Evolutionary conservation across 331 rosid genomes (phyloP), one percentile per base, ranked within the genome.

Genomic region (Ulmus americana): DNA sequence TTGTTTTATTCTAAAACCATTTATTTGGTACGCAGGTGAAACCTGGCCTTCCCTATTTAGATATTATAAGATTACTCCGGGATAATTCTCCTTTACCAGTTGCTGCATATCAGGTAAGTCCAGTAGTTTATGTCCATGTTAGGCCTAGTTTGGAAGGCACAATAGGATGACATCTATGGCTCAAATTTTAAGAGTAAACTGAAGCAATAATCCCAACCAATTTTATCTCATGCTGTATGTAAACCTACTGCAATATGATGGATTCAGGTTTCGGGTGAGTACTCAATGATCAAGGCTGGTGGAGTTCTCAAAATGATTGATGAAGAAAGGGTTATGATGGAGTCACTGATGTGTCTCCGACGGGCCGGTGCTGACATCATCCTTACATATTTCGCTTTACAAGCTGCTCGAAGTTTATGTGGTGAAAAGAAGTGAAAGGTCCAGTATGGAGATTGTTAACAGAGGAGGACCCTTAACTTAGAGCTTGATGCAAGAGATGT

Each of bases 21-120:
- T 55, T 44, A 55, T 45, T 68, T 73, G 51, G 28, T 71, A 76
- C 63, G 63, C 81, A 89, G 98, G 98, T 94, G 60, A 94, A 94
- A 72, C 98, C 98, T 7, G 98, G 95, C 73, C 85, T 94, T 61
- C 98, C 98, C 5, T 94, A 94, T 69, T 70, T 94, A 74, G 98
- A 94, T 56, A 79, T 94, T 74, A 82, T 90, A 69, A 81, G 88
- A 80, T 81, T 94, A 76, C 99, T 94, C 50, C 81, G 91, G 70
- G 90, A 90, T 75, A 87, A 73, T 71, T 87, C 97, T 79, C 78
- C 91, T 58, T 69, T 94, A 72, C 99, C 97, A 43, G 61, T 94
- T 65, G 97, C 99, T 66, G 97, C 97, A 39, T 94, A 94, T 82
- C 99, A 90, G 97, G 99, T 94, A 51, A 39, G 49, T 20, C 28